Conservation (phyloP, 169 alveolate species). For the Plasmodium vivax region DNA sequence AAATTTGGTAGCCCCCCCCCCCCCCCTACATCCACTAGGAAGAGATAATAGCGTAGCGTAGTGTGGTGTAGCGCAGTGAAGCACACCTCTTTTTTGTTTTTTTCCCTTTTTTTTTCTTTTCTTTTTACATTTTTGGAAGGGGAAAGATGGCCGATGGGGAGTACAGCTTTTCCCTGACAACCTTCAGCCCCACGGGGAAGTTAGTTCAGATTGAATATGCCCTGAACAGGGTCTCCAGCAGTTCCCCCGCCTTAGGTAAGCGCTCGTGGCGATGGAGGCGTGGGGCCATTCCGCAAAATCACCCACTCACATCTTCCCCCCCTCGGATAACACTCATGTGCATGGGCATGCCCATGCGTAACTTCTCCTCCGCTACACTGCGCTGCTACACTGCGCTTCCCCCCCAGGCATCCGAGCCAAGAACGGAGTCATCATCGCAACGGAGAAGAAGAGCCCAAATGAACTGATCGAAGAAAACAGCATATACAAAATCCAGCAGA, state of each 20-base stretch:
- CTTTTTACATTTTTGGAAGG: not conserved
- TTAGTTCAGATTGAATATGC: slow-evolving; percentile 98
- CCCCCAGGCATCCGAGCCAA: slow-evolving; percentile 92
- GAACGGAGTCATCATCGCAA: slow-evolving; percentile 97
- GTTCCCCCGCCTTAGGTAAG: slow-evolving; percentile 95
- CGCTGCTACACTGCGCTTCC: not conserved
- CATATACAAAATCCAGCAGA: slow-evolving; percentile 92
- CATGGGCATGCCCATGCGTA: not conserved
- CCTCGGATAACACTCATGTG: not conserved
- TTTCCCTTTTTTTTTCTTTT: slow-evolving; percentile 7
- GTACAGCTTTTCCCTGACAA: slow-evolving; percentile 94
- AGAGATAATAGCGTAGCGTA: not conserved
- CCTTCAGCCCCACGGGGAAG: slow-evolving; percentile 97
- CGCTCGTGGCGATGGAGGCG: not conserved
- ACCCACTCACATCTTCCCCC: not conserved
- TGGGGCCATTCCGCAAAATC: not conserved
- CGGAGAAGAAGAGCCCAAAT: slow-evolving; percentile 93
- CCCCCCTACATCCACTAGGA: not conserved
- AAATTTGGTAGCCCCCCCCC: not conserved
- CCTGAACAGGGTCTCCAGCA: slow-evolving; percentile 95
- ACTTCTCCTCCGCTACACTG: not conserved
- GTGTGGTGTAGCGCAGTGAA: not conserved
- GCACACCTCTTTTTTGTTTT: not conserved
- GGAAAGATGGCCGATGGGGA: slow-evolving; percentile 89
- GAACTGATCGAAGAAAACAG: slow-evolving; percentile 94